Percentiles rank a stretch among this genome's conserved stretches.
These are phyloP conservation scores for Botryotinia globosa DNA, from an alignment of 2,329 filamentous ascomycete genomes.

Conservation along the genomic window DNA sequence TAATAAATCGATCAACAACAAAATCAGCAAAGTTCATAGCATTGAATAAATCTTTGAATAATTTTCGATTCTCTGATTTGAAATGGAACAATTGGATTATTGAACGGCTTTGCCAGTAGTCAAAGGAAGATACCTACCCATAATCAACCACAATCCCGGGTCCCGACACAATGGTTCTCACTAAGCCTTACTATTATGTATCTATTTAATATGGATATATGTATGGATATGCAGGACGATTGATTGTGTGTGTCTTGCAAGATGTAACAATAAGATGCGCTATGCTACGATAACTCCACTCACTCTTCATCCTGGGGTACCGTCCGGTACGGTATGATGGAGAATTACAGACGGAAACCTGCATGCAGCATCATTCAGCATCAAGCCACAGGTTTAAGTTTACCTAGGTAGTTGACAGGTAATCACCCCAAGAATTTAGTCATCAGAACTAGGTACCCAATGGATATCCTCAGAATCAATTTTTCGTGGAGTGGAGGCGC, in stretches of 20 bases:
- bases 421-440: neutral
- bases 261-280: too few relatives aligned
- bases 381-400: neutral
- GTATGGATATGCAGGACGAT: too few relatives aligned
- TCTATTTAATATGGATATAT: neutral
- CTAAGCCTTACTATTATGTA: neutral
- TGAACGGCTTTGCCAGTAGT: too few relatives aligned
- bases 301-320: too few relatives aligned
- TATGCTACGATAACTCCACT: too few relatives aligned
- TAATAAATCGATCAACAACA: too few relatives aligned
- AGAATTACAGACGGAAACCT: neutral
- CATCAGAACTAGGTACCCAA: neutral
- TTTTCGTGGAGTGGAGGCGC: neutral
- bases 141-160: neutral
- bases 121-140: too few relatives aligned
- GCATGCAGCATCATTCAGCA: neutral
- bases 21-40: too few relatives aligned
- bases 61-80: too few relatives aligned
- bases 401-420: neutral
- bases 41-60: too few relatives aligned
- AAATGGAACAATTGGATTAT: too few relatives aligned
- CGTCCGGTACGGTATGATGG: neutral
- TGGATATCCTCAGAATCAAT: neutral
- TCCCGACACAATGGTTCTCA: neutral
- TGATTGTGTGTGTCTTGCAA: too few relatives aligned